phyloP scores from a whole-genome alignment of 2,329 filamentous ascomycete species.

The Biscogniauxia marginata region DNA sequence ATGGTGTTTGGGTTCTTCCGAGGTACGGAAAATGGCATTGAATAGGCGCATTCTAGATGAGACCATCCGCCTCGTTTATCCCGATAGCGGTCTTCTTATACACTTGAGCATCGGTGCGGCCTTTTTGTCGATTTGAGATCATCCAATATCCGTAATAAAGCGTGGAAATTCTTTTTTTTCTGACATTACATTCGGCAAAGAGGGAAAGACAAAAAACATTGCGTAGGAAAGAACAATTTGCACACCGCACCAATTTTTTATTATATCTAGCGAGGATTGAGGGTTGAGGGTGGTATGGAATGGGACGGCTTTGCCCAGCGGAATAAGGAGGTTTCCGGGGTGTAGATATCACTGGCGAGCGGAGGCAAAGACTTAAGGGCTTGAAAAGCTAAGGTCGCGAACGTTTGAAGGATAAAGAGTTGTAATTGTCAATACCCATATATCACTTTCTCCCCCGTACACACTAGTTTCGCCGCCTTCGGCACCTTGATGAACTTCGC shows the following conservation, averaged over 20 bases:
- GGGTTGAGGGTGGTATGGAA: neutral
- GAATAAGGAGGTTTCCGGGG: neutral
- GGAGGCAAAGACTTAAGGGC: neutral
- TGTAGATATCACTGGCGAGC: neutral
- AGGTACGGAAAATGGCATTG: constrained; percentile 19
- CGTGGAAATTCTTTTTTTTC: neutral
- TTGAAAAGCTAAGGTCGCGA: neutral
- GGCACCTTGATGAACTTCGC: too few relatives aligned
- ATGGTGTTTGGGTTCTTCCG: constrained; percentile 10
- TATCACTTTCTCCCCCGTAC: neutral
- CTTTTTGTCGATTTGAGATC: neutral
- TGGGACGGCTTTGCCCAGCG: neutral
- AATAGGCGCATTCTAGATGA: constrained; percentile 18
- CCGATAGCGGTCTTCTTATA: neutral
- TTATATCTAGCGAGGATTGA: neutral
- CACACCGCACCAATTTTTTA: neutral
- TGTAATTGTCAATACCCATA: neutral
- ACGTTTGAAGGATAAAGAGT: neutral
- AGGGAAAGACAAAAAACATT: neutral
- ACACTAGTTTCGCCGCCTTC: too few relatives aligned
- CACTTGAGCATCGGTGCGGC: neutral
- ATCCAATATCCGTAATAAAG: neutral
- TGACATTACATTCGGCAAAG: neutral
- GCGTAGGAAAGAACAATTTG: neutral
- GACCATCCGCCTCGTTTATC: neutral